Evolutionary conservation across 495 filamentous ascomycete species (phyloP).

Genomic region (Lepraria neglecta): DNA sequence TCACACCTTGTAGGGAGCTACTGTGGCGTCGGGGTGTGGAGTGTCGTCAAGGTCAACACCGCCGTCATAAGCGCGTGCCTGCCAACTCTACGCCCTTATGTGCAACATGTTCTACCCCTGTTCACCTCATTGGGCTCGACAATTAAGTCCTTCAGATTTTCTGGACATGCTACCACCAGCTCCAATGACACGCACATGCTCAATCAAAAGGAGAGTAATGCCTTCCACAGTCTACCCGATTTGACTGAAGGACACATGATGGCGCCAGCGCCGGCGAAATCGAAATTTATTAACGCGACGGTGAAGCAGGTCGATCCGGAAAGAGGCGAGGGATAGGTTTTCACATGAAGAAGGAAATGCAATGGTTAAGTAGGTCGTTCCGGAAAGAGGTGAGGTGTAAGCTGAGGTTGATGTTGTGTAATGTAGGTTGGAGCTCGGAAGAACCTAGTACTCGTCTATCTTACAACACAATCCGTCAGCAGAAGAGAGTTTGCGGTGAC

Average conservation of each 20-base stretch:
- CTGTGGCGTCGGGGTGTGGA: slow-evolving; percentile 22
- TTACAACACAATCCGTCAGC: too few relatives aligned
- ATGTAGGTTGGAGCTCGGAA: too few relatives aligned
- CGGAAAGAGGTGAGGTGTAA: too few relatives aligned
- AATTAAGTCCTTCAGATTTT: not conserved
- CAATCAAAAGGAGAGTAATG: not conserved
- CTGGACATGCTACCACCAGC: not conserved
- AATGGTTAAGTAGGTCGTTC: too few relatives aligned
- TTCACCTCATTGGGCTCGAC: not conserved
- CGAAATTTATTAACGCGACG: not conserved
- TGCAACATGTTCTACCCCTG: not conserved
- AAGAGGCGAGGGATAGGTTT: not conserved
- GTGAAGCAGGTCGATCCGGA: not conserved
- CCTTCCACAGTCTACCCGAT: not conserved
- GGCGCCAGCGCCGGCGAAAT: not conserved
- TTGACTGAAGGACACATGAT: not conserved
- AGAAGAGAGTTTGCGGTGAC: too few relatives aligned
- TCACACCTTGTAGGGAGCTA: slow-evolving; percentile 1
- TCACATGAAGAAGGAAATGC: not conserved
- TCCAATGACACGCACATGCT: not conserved
- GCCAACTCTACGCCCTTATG: slow-evolving; percentile 18
- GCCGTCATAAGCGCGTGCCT: slow-evolving; percentile 23
- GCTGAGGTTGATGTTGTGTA: too few relatives aligned
- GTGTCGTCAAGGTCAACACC: slow-evolving; percentile 17
- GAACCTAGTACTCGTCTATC: too few relatives aligned